These are phyloP conservation scores for Ascochyta rabiei DNA, from an alignment of 2,329 filamentous ascomycete species.

Conservation along the genomic window DNA sequence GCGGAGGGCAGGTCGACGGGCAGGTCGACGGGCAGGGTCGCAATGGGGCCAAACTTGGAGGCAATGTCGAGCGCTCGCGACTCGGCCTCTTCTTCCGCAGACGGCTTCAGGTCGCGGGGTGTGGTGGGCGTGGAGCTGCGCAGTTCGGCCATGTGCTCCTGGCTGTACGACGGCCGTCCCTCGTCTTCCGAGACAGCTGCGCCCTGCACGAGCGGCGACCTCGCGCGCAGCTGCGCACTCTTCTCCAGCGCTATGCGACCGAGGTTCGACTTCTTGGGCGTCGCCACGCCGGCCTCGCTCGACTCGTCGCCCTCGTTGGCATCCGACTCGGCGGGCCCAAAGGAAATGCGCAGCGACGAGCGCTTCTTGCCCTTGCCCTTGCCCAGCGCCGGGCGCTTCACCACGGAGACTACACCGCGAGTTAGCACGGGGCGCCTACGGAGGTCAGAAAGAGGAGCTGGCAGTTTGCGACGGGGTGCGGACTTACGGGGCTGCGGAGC, in stretches of 20 bases:
- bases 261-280: slow-evolving; percentile 67
- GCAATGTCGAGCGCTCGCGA: slow-evolving; percentile 55
- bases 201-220: slow-evolving; percentile 54
- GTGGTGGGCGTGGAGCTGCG: slow-evolving; percentile 85
- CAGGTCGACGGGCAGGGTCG: slow-evolving; percentile 27
- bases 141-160: slow-evolving; percentile 84
- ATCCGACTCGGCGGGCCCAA: slow-evolving; percentile 67
- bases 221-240: slow-evolving; percentile 66
- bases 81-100: slow-evolving; percentile 51
- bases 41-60: slow-evolving; percentile 63
- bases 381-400: slow-evolving; percentile 59
- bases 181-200: slow-evolving; percentile 63
- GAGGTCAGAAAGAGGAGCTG: slow-evolving; percentile 36
- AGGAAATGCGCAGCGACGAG: slow-evolving; percentile 76
- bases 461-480: slow-evolving; percentile 23
- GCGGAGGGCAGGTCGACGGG: slow-evolving; percentile 50
- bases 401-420: slow-evolving; percentile 54
- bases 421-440: slow-evolving; percentile 53
- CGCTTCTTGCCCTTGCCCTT: slow-evolving; percentile 70
- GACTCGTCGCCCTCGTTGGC: slow-evolving; percentile 59
- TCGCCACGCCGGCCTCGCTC: slow-evolving; percentile 58
- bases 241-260: slow-evolving; percentile 70
- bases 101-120: slow-evolving; percentile 65
- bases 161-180: slow-evolving; percentile 79
- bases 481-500: slow-evolving; percentile 51